These are phyloP conservation scores for Globisporangium rhizosaccharum DNA, from an alignment of 352 stramenopile species.

Conservation along the genomic window DNA sequence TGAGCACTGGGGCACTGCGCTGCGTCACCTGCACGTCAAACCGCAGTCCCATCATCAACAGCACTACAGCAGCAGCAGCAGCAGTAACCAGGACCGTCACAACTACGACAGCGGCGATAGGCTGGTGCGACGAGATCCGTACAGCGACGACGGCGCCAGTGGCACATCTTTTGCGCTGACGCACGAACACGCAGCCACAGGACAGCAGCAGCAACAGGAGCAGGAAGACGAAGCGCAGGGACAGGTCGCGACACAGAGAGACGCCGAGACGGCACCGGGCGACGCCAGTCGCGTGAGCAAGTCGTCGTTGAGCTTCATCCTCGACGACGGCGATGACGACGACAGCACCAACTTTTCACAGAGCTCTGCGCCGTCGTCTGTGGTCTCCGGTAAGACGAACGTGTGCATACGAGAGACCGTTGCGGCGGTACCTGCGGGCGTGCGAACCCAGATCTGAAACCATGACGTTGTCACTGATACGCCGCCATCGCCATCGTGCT, in stretches of 20 bases:
- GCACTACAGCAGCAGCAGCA: constrained; percentile 13
- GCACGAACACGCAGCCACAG: too few relatives aligned
- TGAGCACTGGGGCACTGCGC: constrained; percentile 30
- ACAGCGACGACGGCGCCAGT: background rate
- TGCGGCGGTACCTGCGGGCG: background rate
- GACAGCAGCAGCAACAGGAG: constrained; percentile 8
- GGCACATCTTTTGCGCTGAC: background rate
- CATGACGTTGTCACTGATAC: constrained; percentile 1
- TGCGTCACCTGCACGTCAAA: constrained; percentile 30
- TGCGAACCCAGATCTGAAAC: constrained; percentile 10
- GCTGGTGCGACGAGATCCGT: background rate
- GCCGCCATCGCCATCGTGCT: background rate
- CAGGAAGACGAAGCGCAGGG: too few relatives aligned
- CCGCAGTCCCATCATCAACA: too few relatives aligned
- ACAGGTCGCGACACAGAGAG: too few relatives aligned
- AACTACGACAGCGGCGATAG: background rate
- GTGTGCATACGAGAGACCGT: background rate
- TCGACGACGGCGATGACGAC: constrained; percentile 34
- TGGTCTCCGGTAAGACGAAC: constrained; percentile 15
- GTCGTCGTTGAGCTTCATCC: constrained; percentile 71
- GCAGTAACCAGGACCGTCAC: constrained; percentile 6
- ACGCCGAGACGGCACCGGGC: background rate
- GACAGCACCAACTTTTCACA: constrained; percentile 7
- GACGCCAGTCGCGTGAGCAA: constrained; percentile 27
- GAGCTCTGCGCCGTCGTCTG: constrained; percentile 16